Evolutionary conservation across 805 yeast genomes (phyloP), one percentile per base, ranked within the genome.

Genomic region (Candida maltosa): DNA sequence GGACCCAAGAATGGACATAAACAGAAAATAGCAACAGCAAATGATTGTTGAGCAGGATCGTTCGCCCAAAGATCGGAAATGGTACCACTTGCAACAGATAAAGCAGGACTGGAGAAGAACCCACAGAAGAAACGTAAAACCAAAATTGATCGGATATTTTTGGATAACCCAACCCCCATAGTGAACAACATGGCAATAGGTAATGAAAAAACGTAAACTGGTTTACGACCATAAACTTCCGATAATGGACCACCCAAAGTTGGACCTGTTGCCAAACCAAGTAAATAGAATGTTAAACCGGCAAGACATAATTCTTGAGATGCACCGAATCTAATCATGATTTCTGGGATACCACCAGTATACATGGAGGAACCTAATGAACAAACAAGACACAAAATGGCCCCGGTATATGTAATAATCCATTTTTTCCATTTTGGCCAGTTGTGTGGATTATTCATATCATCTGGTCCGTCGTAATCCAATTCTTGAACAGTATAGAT

Each of bases 11-110:
- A 80, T 16, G 93, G 88, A 9, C 88, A 84, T 37, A 83, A 58
- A 55, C 89, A 80, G 61, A 83, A 85, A n/a, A 79, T 58, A 3
- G 84, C 75, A 80, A 84, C 75, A n/a, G 94, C 88, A 4, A 80
- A 47, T 11, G 87, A 83, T 51, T 79, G 60, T 52, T 78, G 77
- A 27, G 74, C 72, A 4, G 80, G 76, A 10, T 54, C 46, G 19
- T 41, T 39, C 15, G 69, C 73, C 80, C 89, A 87, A 31, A 87
- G 59, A 60, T 87, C 96, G 36, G 80, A 65, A 42, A 87, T 76
- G 4, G 93, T 80, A 44, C 95, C 96, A 35, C 89, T 87, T 9
- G 87, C 91, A 45, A 85, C 77, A 7, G 95, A 81, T 61, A 87
- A 69, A 2, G 89, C 87, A 3, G 93, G 94, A 2, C 89, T 79